Conservation (phyloP, 495 filamentous ascomycete species). For the Neurospora sp. region DNA sequence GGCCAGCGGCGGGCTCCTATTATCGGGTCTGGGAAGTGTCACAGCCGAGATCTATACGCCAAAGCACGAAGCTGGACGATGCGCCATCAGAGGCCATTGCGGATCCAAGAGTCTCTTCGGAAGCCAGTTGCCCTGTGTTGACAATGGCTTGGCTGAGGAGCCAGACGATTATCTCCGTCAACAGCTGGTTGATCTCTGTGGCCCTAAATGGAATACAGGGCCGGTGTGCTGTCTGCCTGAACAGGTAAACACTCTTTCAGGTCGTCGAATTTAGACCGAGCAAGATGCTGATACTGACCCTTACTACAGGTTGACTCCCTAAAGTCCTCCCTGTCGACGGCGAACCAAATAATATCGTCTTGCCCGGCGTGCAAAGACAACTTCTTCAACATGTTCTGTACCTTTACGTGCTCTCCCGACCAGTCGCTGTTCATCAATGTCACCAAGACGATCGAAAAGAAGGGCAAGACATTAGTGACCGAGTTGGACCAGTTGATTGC, state of each 20-base stretch:
- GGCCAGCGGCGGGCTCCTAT: constrained; percentile 23
- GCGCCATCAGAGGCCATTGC: constrained; percentile 84
- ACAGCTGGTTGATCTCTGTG: constrained; percentile 77
- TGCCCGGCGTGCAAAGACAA: constrained; percentile 95
- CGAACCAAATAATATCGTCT: constrained; percentile 75
- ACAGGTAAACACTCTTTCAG: constrained; percentile 47
- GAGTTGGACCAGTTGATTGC: constrained; percentile 89
- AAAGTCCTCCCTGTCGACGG: constrained; percentile 71
- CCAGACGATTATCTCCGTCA: constrained; percentile 59
- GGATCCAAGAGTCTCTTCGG: constrained; percentile 84
- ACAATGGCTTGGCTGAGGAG: constrained; percentile 72
- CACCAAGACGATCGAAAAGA: constrained; percentile 57
- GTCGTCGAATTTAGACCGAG: neutral
- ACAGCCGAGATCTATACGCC: constrained; percentile 34
- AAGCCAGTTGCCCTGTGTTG: constrained; percentile 80
- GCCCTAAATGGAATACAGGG: constrained; percentile 69
- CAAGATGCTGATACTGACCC: neutral
- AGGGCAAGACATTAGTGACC: constrained; percentile 64
- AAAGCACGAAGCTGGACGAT: constrained; percentile 81
- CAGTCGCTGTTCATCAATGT: constrained; percentile 95
- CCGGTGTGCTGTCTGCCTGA: constrained; percentile 76
- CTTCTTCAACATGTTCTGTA: constrained; percentile 96
- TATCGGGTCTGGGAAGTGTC: constrained; percentile 20
- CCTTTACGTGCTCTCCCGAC: constrained; percentile 93
- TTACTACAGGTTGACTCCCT: constrained; percentile 58